Evolutionary conservation across 768 basidiomycete species (phyloP).

Genomic region (Tephrocybe sp.): DNA sequence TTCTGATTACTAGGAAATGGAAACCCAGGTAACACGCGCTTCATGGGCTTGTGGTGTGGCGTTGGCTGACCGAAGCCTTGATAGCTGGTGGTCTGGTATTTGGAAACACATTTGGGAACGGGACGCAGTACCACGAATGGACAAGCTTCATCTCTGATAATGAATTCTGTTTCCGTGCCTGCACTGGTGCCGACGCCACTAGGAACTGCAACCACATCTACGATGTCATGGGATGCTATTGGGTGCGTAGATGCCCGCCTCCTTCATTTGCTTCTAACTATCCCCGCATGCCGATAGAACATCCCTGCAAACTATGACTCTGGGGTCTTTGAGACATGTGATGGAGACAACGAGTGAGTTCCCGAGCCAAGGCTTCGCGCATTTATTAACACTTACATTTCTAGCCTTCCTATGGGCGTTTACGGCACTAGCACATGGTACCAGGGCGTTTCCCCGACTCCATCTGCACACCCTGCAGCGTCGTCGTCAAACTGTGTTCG

Average conservation of each 20-base stretch:
- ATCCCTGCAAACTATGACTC: slow-evolving; percentile 69
- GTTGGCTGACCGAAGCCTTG: neutral
- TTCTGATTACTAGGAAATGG: slow-evolving; percentile 28
- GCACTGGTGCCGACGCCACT: slow-evolving; percentile 56
- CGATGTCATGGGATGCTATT: slow-evolving; percentile 64
- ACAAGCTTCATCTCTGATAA: slow-evolving; percentile 70
- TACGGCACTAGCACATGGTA: slow-evolving; percentile 71
- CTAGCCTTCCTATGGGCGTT: slow-evolving; percentile 62
- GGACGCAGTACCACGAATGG: slow-evolving; percentile 77
- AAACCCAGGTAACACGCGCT: slow-evolving; percentile 35
- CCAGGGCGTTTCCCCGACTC: slow-evolving; percentile 62
- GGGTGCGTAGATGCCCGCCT: slow-evolving; percentile 27
- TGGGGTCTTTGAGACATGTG: slow-evolving; percentile 65
- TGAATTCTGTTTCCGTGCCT: slow-evolving; percentile 34
- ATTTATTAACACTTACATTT: too few relatives aligned
- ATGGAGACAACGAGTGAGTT: slow-evolving; percentile 52
- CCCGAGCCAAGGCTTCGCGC: neutral
- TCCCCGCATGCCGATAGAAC: slow-evolving; percentile 41
- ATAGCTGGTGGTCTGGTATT: slow-evolving; percentile 71
- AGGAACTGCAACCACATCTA: slow-evolving; percentile 76
- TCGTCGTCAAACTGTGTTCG: slow-evolving; percentile 63
- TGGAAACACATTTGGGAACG: slow-evolving; percentile 55
- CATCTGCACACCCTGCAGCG: slow-evolving; percentile 57
- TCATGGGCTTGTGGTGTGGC: neutral
- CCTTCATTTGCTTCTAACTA: neutral